Percentiles rank a stretch among this genome's conserved stretches.
phyloP scores from a whole-genome alignment of 331 rosid genomes.

The Arachis monticola region DNA sequence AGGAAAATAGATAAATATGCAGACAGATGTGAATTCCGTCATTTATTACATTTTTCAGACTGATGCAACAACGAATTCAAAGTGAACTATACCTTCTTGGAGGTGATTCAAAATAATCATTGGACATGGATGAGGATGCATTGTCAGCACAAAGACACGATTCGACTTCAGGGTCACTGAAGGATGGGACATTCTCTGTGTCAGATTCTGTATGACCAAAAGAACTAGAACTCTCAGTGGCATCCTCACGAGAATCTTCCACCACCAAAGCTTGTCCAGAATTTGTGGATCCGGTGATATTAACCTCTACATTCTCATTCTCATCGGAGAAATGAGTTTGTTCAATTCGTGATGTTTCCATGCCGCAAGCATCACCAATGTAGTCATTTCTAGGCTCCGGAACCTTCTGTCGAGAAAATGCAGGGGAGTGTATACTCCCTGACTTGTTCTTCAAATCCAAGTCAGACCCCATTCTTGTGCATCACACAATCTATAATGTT shows the following conservation, averaged over 20 bases:
- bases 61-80: background rate
- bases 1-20: background rate
- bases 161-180: slow-evolving; percentile 66
- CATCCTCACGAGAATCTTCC: slow-evolving; percentile 49
- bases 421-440: slow-evolving; percentile 31
- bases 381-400: slow-evolving; percentile 43
- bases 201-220: slow-evolving; percentile 67
- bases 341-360: slow-evolving; percentile 39
- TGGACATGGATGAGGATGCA: slow-evolving; percentile 43
- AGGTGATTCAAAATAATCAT: slow-evolving; percentile 42
- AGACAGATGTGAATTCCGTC: background rate
- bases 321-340: slow-evolving; percentile 24
- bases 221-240: slow-evolving; percentile 69
- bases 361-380: slow-evolving; percentile 37
- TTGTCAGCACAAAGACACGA: slow-evolving; percentile 41
- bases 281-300: slow-evolving; percentile 46
- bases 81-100: slow-evolving; percentile 54
- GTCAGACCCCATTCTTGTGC: slow-evolving; percentile 55
- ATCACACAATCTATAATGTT: slow-evolving; percentile 33
- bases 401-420: slow-evolving; percentile 28
- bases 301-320: slow-evolving; percentile 57
- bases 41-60: background rate
- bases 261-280: slow-evolving; percentile 36
- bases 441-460: slow-evolving; percentile 44
- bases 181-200: slow-evolving; percentile 44